Percentiles rank a stretch among this genome's conserved stretches.
phyloP scores from a whole-genome alignment of 805 yeast genomes.

The Yarrowia bubula region DNA sequence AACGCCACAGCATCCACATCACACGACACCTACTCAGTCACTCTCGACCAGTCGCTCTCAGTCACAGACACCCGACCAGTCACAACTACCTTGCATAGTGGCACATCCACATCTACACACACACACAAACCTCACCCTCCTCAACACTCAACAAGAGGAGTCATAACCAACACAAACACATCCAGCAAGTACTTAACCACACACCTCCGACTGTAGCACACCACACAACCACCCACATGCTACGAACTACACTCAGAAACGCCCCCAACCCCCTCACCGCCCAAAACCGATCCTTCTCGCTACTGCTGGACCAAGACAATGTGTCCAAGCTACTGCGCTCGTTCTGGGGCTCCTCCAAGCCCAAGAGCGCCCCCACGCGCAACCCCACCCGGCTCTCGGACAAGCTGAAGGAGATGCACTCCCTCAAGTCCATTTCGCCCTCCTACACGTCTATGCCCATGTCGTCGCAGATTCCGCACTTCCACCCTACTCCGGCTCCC shows the following conservation, averaged over 20 bases:
- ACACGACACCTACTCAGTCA: neutral
- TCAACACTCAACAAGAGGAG: neutral
- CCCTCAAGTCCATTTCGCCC: conserved; percentile 21
- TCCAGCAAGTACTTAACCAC: neutral
- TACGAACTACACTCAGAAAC: neutral
- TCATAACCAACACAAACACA: neutral
- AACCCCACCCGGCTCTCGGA: conserved; percentile 20
- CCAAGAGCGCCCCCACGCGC: neutral
- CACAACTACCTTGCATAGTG: too few relatives aligned
- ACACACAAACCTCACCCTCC: too few relatives aligned
- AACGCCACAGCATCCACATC: neutral
- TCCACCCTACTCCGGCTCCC: conserved; percentile 20
- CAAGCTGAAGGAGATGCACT: conserved; percentile 24
- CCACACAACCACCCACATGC: neutral
- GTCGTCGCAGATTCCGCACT: conserved; percentile 19
- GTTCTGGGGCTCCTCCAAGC: conserved; percentile 9
- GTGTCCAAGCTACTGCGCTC: conserved; percentile 20
- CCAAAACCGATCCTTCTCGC: conserved; percentile 6
- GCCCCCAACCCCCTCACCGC: neutral
- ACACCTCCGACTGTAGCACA: neutral
- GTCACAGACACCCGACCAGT: too few relatives aligned
- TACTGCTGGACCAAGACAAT: conserved; percentile 23
- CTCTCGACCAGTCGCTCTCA: too few relatives aligned
- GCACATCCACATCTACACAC: neutral
- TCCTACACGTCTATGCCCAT: conserved; percentile 6